Conservation (phyloP, 768 basidiomycete genomes). For the Mycena capillaripes region DNA sequence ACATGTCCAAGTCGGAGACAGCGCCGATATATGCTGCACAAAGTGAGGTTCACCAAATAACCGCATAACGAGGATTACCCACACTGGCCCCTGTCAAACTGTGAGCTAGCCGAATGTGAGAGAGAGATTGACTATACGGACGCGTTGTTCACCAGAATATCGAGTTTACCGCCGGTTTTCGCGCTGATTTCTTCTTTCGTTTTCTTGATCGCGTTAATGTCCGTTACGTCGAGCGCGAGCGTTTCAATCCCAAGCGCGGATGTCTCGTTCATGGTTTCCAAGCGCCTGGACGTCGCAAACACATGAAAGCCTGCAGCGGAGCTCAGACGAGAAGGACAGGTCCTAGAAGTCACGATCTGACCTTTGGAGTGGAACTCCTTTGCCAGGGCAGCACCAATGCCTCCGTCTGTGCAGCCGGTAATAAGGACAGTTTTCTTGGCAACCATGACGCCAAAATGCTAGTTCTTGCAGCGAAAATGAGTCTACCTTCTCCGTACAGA, state of each 20-base stretch:
- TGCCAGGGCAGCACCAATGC: background rate
- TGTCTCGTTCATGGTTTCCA: conserved; percentile 37
- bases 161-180: conserved; percentile 12
- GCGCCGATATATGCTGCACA: too few species aligned
- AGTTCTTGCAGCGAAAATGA: too few species aligned
- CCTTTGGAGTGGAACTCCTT: background rate
- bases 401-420: too few species aligned
- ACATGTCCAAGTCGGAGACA: too few species aligned
- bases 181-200: background rate
- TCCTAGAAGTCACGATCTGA: background rate
- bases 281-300: conserved; percentile 40
- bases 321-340: too few species aligned
- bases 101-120: too few species aligned
- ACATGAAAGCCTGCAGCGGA: conserved; percentile 28
- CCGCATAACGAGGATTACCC: too few species aligned
- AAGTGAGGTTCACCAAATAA: too few species aligned
- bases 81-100: too few species aligned
- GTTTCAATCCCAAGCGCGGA: conserved; percentile 33
- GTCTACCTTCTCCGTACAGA: too few species aligned
- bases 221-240: conserved; percentile 42
- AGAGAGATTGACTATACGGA: background rate
- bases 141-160: conserved; percentile 21
- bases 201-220: background rate
- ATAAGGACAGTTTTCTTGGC: too few species aligned
- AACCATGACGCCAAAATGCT: too few species aligned